phyloP scores from a whole-genome alignment of 148 eudicot species.

The Rhododendron molle region DNA sequence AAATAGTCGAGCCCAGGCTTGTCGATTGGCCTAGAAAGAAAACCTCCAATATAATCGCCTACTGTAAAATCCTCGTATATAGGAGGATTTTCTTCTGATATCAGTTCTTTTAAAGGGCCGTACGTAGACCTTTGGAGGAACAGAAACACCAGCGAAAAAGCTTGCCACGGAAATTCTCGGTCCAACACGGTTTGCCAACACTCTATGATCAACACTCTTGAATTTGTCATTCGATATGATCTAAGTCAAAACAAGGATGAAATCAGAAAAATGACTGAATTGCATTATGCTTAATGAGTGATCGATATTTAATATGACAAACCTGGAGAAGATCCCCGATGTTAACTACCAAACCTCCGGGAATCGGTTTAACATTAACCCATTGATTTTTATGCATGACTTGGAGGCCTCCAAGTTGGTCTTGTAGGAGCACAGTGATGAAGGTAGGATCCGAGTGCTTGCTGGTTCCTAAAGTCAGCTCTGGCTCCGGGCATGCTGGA shows the following conservation, averaged over 20 bases:
- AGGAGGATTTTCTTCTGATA: conserved; percentile 22
- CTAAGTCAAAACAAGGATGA: not conserved
- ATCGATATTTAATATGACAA: not conserved
- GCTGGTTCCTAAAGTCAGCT: not conserved
- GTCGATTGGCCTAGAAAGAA: not conserved
- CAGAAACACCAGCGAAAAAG: not conserved
- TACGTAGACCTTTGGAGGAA: conserved; percentile 28
- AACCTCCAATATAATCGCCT: not conserved
- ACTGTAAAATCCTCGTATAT: conserved; percentile 6
- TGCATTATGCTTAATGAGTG: not conserved
- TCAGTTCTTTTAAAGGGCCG: not conserved
- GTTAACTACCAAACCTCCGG: conserved; percentile 5
- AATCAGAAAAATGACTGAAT: not conserved
- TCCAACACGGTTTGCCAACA: conserved; percentile 19
- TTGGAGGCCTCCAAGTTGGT: conserved; percentile 15
- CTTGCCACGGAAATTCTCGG: conserved; percentile 40
- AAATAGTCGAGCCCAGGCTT: not conserved
- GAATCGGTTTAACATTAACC: conserved; percentile 4
- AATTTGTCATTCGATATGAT: conserved; percentile 24
- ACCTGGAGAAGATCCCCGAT: conserved; percentile 17
- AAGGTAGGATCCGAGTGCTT: conserved; percentile 9
- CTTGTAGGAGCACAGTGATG: conserved; percentile 1
- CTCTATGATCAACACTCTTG: conserved; percentile 27
- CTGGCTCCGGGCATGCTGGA: conserved; percentile 16
- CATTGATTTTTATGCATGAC: conserved; percentile 3